A percentile compares a stretch with the other conserved stretches of the same genome.
Evolutionary conservation across 1,284 basidiomycete genomes (phyloP).

Genomic region (Naganishia cerealis): DNA sequence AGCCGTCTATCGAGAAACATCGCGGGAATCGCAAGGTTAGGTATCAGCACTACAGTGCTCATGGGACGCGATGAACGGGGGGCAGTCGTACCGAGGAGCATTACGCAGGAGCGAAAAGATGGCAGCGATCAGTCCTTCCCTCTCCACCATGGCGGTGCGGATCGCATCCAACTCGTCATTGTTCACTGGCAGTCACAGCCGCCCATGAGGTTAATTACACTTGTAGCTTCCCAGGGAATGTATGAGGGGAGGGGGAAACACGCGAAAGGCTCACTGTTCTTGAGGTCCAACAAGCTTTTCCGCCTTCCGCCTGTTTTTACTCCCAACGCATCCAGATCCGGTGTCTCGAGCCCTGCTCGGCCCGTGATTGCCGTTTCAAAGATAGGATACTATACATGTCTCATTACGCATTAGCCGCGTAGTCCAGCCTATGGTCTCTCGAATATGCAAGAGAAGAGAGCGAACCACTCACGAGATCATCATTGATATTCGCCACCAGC

Average conservation of each 20-base stretch:
- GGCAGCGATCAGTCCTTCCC: conserved; percentile 75
- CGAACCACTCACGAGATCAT: conserved; percentile 66
- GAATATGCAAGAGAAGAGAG: conserved; percentile 34
- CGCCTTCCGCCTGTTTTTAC: conserved; percentile 18
- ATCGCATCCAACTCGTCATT: conserved; percentile 70
- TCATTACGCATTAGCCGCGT: not conserved
- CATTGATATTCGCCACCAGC: conserved; percentile 82
- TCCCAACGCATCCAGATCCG: conserved; percentile 34
- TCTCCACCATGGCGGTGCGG: conserved; percentile 66
- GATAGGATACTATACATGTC: conserved; percentile 46
- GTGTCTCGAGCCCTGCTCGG: conserved; percentile 51
- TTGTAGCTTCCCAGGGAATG: conserved; percentile 61
- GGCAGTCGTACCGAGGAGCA: conserved; percentile 64
- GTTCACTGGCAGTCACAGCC: conserved; percentile 55
- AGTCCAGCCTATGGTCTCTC: conserved; percentile 55
- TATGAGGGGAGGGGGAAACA: conserved; percentile 22
- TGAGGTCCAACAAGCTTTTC: conserved; percentile 30
- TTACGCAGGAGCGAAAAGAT: conserved; percentile 80
- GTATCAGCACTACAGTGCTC: no score
- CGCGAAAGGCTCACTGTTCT: conserved; percentile 26
- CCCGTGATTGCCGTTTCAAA: conserved; percentile 86
- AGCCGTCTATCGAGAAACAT: conserved; percentile 41
- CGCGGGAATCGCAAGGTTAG: not conserved
- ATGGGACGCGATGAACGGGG: conserved; percentile 40
- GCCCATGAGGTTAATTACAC: conserved; percentile 39